Conservation (phyloP, 192 early-diverging fungal genomes). For the Gonapodya sp. region DNA sequence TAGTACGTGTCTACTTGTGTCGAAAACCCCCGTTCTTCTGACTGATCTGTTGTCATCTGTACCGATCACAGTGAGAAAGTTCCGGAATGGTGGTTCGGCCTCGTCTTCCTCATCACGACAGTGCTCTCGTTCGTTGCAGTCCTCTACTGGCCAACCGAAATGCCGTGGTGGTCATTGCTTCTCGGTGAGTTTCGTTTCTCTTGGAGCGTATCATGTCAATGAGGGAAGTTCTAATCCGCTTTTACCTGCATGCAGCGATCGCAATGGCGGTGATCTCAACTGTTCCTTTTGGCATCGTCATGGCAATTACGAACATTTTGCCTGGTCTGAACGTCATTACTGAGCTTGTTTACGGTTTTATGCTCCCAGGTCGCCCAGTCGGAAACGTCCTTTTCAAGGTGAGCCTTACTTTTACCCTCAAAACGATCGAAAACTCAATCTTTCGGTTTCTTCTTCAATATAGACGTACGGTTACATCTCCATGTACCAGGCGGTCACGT, state of each 20-base stretch:
- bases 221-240: too few species aligned
- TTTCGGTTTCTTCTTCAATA: neutral
- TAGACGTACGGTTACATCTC: constrained; percentile 30
- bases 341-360: neutral
- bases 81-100: constrained; percentile 67
- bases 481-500: constrained; percentile 65
- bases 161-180: constrained; percentile 11
- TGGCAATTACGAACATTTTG: neutral
- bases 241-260: neutral
- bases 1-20: constrained; percentile 25
- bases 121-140: constrained; percentile 8
- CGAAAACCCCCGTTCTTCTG: too few species aligned
- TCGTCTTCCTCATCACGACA: constrained; percentile 11
- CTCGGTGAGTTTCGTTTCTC: constrained; percentile 3
- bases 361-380: constrained; percentile 2
- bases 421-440: too few species aligned
- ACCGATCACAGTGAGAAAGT: too few species aligned
- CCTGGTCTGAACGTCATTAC: constrained; percentile 2
- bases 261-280: neutral
- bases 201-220: too few species aligned
- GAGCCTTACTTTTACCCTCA: neutral
- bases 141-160: neutral
- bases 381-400: constrained; percentile 5
- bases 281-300: neutral
- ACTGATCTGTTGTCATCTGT: too few species aligned